A percentile compares a stretch with the other conserved stretches of the same genome.
phyloP scores from a whole-genome alignment of 2,329 filamentous ascomycete species.

The Fusarium protoensiforme region DNA sequence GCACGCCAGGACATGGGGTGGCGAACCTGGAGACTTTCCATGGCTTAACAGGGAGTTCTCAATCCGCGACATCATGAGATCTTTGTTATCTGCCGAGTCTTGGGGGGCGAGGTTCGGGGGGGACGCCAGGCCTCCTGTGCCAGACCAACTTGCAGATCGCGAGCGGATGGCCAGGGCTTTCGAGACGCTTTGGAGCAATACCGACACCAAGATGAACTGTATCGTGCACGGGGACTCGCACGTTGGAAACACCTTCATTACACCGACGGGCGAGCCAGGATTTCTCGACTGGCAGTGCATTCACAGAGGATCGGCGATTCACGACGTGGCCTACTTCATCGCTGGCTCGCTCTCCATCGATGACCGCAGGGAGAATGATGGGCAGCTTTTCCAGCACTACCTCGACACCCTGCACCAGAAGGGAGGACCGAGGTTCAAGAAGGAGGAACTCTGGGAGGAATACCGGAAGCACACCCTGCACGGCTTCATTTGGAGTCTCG shows the following conservation, averaged over 20 bases:
- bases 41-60: constrained; percentile 8
- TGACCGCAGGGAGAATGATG: not conserved
- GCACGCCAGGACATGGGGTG: constrained; percentile 19
- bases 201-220: constrained; percentile 10
- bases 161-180: constrained; percentile 5
- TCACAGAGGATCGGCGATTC: constrained; percentile 16
- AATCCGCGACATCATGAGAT: constrained; percentile 1
- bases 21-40: not conserved
- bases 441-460: constrained; percentile 13
- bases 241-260: constrained; percentile 18
- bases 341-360: constrained; percentile 6
- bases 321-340: constrained; percentile 23
- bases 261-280: not conserved
- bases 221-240: constrained; percentile 27
- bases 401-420: not conserved
- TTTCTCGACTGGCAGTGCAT: constrained; percentile 29
- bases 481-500: constrained; percentile 25
- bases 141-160: constrained; percentile 1
- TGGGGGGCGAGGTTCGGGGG: constrained; percentile 11
- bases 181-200: constrained; percentile 14
- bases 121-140: not conserved
- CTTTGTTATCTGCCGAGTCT: constrained; percentile 2
- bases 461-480: constrained; percentile 18
- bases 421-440: not conserved
- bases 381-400: constrained; percentile 11